Percentiles rank a stretch among this genome's conserved stretches.
These are phyloP conservation scores for Didymosphaeria variabile DNA, from an alignment of 2,329 filamentous ascomycete species.

Conservation along the genomic window DNA sequence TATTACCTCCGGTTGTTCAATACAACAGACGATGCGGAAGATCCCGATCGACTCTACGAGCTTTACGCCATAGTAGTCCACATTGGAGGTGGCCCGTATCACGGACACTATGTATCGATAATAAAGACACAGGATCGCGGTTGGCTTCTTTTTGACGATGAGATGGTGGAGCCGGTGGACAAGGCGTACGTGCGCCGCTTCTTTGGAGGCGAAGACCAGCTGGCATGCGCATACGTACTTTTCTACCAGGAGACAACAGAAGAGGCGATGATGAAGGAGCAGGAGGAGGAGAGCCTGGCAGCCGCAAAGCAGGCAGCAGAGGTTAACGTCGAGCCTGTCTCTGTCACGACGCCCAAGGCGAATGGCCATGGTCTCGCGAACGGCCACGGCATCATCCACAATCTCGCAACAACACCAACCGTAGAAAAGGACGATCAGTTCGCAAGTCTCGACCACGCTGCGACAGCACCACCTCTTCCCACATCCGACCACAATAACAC, in stretches of 20 bases:
- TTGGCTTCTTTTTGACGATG: conserved; percentile 96
- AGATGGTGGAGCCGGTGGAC: conserved; percentile 97
- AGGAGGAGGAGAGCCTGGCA: conserved; percentile 76
- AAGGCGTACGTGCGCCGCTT: conserved; percentile 97
- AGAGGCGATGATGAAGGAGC: conserved; percentile 76
- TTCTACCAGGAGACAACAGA: conserved; percentile 94
- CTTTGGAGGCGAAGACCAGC: conserved; percentile 84
- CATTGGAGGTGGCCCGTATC: conserved; percentile 95
- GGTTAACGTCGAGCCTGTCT: conserved; percentile 66
- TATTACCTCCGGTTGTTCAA: conserved; percentile 97
- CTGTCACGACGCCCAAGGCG: conserved; percentile 61
- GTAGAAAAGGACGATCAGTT: conserved; percentile 60
- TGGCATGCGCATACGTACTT: conserved; percentile 94
- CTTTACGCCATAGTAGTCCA: conserved; percentile 97
- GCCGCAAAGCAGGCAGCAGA: conserved; percentile 48
- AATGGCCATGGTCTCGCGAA: conserved; percentile 61
- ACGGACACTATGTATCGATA: conserved; percentile 96
- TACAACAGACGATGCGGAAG: conserved; percentile 93
- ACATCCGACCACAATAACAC: conserved; percentile 40
- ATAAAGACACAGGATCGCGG: conserved; percentile 97
- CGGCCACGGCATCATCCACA: conserved; percentile 54
- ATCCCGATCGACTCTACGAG: conserved; percentile 93
- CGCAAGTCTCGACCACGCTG: conserved; percentile 70
- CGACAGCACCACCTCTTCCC: conserved; percentile 63
- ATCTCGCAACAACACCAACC: conserved; percentile 50